Conservation (phyloP, 23 red algal genomes). For the Agarophyton chilense region DNA sequence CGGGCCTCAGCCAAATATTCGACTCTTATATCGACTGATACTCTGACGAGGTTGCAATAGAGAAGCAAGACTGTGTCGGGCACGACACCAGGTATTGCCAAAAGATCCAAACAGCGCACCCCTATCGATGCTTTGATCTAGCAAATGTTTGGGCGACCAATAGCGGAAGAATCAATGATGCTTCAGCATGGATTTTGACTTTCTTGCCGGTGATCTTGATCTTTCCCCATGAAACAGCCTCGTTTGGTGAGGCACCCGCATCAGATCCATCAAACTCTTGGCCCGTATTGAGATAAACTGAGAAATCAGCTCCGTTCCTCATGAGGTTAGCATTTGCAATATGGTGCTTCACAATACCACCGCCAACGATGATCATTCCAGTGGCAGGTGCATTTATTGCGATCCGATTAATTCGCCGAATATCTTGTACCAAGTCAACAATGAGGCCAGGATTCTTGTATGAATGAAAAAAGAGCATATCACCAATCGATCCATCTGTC, state of each 20-base stretch:
- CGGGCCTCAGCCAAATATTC: too few relatives aligned
- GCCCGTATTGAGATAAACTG: slow-evolving; percentile 94
- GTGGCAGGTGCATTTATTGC: slow-evolving; percentile 80
- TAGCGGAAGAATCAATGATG: slow-evolving; percentile 91
- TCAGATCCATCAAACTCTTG: slow-evolving; percentile 99
- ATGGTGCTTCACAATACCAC: slow-evolving; percentile 98
- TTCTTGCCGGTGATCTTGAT: slow-evolving; percentile 69
- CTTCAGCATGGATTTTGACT: slow-evolving; percentile 90
- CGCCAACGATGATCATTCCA: slow-evolving; percentile 95
- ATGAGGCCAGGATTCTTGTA: slow-evolving; percentile 85
- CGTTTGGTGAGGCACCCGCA: slow-evolving; percentile 88
- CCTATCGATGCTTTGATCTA: neutral
- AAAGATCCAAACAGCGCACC: neutral
- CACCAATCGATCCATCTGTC: slow-evolving; percentile 96
- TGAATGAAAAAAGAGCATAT: slow-evolving; percentile 98
- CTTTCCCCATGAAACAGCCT: slow-evolving; percentile 99
- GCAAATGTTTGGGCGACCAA: slow-evolving; percentile 98
- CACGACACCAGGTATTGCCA: neutral
- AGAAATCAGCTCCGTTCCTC: slow-evolving; percentile 97
- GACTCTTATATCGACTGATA: too few relatives aligned
- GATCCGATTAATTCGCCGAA: slow-evolving; percentile 76
- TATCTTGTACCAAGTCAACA: slow-evolving; percentile 90
- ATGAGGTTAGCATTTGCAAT: slow-evolving; percentile 98
- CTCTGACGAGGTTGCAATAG: too few relatives aligned
- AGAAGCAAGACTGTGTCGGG: too few relatives aligned